Percentiles rank a stretch among this genome's conserved stretches.
Conservation (phyloP, 495 filamentous ascomycete genomes). For the Poronia punctata region DNA sequence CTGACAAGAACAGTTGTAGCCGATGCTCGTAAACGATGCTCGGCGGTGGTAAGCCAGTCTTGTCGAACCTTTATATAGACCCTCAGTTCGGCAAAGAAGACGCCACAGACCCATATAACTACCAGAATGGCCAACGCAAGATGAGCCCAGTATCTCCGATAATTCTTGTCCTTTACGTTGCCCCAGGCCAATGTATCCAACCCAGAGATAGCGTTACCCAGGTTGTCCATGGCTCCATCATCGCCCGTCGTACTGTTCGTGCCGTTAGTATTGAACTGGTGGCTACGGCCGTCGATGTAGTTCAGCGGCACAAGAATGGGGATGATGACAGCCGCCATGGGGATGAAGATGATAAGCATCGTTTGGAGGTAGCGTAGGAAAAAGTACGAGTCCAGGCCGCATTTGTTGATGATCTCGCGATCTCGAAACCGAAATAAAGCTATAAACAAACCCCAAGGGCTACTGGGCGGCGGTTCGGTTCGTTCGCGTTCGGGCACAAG, state of each 20-base stretch:
- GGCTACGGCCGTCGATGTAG: constrained; percentile 60
- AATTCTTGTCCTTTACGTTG: constrained; percentile 70
- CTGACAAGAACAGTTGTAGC: constrained; percentile 92
- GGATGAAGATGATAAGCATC: constrained; percentile 84
- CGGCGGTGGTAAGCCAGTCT: constrained; percentile 88
- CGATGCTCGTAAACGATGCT: constrained; percentile 90
- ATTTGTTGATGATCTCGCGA: constrained; percentile 89
- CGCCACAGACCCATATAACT: constrained; percentile 75
- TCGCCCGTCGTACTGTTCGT: constrained; percentile 12
- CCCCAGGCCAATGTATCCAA: constrained; percentile 81
- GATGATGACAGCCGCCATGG: constrained; percentile 68
- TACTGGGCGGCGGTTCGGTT: constrained; percentile 62
- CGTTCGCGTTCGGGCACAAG: constrained; percentile 84
- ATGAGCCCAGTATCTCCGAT: constrained; percentile 82
- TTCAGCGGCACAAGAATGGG: constrained; percentile 87
- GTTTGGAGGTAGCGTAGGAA: constrained; percentile 94
- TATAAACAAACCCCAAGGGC: constrained; percentile 60
- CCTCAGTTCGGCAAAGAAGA: constrained; percentile 80
- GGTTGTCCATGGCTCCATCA: constrained; percentile 29
- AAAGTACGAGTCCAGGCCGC: constrained; percentile 95
- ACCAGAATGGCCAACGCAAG: constrained; percentile 73
- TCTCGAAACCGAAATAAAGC: constrained; percentile 71
- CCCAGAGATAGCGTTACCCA: constrained; percentile 47
- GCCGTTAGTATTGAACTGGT: constrained; percentile 32
- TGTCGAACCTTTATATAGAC: constrained; percentile 94